These are phyloP conservation scores for Chenopodium suecicum DNA, from an alignment of 148 eudicot genomes.

Conservation along the genomic window DNA sequence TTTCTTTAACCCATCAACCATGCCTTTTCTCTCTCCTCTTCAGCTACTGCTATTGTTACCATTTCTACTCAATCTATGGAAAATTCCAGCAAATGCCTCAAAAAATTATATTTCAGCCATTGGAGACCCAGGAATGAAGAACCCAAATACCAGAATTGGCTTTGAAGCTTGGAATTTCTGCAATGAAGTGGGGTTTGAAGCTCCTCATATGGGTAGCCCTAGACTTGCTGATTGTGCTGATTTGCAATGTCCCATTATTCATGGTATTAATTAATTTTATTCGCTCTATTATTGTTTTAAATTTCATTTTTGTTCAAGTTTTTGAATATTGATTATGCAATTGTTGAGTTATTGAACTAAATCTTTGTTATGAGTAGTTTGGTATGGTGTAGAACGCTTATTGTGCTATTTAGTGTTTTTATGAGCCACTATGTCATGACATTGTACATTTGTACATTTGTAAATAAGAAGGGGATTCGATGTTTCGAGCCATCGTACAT, in stretches of 20 bases:
- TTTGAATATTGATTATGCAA: no score
- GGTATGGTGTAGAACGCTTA: no score
- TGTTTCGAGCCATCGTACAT: no score
- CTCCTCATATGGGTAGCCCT: constrained; percentile 37
- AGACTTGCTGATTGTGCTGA: constrained; percentile 43
- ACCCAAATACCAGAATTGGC: constrained; percentile 32
- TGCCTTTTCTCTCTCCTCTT: neutral
- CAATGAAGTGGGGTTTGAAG: constrained; percentile 39
- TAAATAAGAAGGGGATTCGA: no score
- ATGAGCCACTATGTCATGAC: no score
- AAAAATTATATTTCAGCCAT: constrained; percentile 25
- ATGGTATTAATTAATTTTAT: constrained; percentile 4
- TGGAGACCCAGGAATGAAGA: constrained; percentile 44
- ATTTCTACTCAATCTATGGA: constrained; percentile 18
- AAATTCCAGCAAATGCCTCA: neutral
- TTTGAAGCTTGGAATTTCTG: constrained; percentile 44
- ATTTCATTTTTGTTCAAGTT: neutral
- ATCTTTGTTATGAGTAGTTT: neutral
- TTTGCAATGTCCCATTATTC: constrained; percentile 26
- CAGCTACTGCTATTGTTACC: constrained; percentile 12
- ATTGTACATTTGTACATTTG: no score
- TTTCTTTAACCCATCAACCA: neutral
- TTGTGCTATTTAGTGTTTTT: no score
- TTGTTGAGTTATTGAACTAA: neutral
- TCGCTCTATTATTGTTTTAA: no score